Evolutionary conservation across 2,329 filamentous ascomycete species (phyloP), one percentile per base, ranked within the genome.

Genomic region (Simplicillium sp.): DNA sequence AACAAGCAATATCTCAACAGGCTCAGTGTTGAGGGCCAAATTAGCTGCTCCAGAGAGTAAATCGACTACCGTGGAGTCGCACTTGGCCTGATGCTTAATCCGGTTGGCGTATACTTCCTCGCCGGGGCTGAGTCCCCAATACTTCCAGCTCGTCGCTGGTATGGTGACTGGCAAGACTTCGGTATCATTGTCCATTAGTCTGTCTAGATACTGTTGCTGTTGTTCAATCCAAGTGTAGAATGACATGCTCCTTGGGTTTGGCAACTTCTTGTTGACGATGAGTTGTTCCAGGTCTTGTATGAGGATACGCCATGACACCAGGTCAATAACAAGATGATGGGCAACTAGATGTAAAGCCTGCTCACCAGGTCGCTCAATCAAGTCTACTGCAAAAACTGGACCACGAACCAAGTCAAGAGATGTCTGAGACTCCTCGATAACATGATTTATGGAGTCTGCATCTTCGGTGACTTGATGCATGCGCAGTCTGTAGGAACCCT

Each of bases 251-350:
- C 13, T 6, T 5, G 12, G 31, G 31, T n/a, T 13, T 11, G 31
- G 31, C 15, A 15, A 6, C 12, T 25, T 25, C 6, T 25, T 25
- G 20, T 33, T 33, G 31, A 15, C 12, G 12, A 33, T 13, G 15
- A 15, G 13, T 11, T 29, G 20, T 15, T 39, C 38, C 31, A 42
- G 41, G 9, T 42, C 32, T n/a, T 29, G 16, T 13, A 38, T 17
- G 28, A 42, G 29, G 18, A 42, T 70, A 14, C 68, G 67, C 18
- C 67, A 71, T 25, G 68, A 71, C 47, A 70, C 70, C 52, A 71
- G 68, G 47, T 70, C 67, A 17, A 49, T 47, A 11, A 42, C 37
- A 11, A 42, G 33, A 14, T 42, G 37, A 16, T 42, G 41, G 14
- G 41, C 41, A 13, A 40, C 38, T 14, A 44, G 25, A 34, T 37